phyloP scores from a whole-genome alignment of 2,329 filamentous ascomycete genomes.

The Arthrobotrys sphaeroides region DNA sequence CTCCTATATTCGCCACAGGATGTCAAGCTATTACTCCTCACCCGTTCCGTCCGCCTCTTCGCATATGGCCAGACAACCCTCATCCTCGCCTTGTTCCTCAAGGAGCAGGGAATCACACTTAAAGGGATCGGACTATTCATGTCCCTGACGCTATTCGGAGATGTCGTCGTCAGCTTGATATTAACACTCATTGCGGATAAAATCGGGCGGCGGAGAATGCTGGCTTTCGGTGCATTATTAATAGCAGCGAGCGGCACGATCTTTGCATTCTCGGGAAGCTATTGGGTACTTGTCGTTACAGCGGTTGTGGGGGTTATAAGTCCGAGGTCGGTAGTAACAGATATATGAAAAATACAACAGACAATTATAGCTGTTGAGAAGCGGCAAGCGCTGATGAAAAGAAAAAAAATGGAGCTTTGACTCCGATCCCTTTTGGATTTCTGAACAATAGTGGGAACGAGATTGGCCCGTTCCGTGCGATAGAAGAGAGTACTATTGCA shows the following conservation, averaged over 20 bases:
- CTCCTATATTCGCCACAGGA: constrained; percentile 64
- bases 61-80: constrained; percentile 71
- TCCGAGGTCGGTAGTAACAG: constrained; percentile 62
- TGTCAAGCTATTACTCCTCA: constrained; percentile 68
- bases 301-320: constrained; percentile 72
- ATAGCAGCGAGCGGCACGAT: constrained; percentile 69
- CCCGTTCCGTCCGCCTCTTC: constrained; percentile 71
- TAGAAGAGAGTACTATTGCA: constrained; percentile 71
- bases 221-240: constrained; percentile 67
- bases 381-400: constrained; percentile 11
- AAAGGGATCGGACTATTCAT: constrained; percentile 71
- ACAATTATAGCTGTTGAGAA: not conserved
- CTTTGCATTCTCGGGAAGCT: constrained; percentile 67
- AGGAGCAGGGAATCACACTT: constrained; percentile 65
- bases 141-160: constrained; percentile 71
- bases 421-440: constrained; percentile 20
- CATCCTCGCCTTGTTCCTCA: constrained; percentile 69
- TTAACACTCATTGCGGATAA: constrained; percentile 70
- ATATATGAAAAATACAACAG: not conserved
- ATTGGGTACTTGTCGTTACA: constrained; percentile 69
- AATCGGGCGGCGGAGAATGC: constrained; percentile 67
- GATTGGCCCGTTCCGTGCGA: constrained; percentile 71
- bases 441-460: constrained; percentile 69
- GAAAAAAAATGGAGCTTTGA: constrained; percentile 7
- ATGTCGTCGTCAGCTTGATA: constrained; percentile 69